Evolutionary conservation across 352 stramenopile genomes (phyloP), one percentile per base, ranked within the genome.

Genomic region (Globisporangium irregulare): DNA sequence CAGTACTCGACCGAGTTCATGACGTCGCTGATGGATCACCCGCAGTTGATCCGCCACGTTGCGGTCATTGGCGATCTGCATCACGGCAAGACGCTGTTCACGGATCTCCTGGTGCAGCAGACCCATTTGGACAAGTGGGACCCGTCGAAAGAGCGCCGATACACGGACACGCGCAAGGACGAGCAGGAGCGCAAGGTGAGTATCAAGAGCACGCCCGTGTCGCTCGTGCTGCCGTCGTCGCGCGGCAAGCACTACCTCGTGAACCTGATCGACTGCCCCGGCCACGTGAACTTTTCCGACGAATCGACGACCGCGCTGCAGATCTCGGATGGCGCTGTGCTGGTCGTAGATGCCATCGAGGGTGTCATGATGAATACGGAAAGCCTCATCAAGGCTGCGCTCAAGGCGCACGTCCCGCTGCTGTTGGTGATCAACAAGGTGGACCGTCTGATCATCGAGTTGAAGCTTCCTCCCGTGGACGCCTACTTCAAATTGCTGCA

Each of bases 291-390:
- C 80, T 99, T 99, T 76, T 97, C 94, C 41, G 97, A 99, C 73
- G 97, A 99, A 69, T 89, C 85, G 3, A 97, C 97, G 8, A 95
- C 95, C 8, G 96, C 93, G 22, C 71, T 99, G 60, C 89, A 98
- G 68, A 80, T 98, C 14, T 81, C 91, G 0, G 98, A 99, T 82
- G 97, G 97, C 43, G 95, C 89, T 0, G 85, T 98, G 24, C 61
- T 99, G 0, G 93, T 99, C 5, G 94, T 99, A 2, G 98, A 99
- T 83, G 96, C 87, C 5, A 85, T 99, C 58, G 98, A 99, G 80
- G 98, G 98, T 60, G 94, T 99, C 64, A 98, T 99, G 93, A 91
- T 99, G 86, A 97, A 94, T 59, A 99, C 98, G 2, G 96, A 99
- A 76, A 84, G 97, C 46, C 54, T 98, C 22, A 84, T 99, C 46